Conservation (phyloP, 768 basidiomycete species). For the Termitomyces sp. region DNA sequence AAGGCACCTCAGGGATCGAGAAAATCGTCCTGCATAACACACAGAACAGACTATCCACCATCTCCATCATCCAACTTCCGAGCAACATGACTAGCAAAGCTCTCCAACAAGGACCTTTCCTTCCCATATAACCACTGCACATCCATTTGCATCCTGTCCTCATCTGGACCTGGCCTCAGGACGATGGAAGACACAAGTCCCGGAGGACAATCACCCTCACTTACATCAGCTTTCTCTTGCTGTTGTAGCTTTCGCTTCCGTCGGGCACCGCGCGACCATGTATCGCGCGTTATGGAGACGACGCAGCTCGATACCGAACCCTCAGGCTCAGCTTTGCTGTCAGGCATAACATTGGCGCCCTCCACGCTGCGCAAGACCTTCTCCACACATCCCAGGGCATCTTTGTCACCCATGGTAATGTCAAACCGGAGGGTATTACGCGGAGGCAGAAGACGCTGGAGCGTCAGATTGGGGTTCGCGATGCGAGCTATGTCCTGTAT, state of each 20-base stretch:
- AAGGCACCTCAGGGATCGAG: too few relatives aligned
- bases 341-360: not conserved
- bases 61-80: constrained; percentile 31
- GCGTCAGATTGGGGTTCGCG: constrained; percentile 29
- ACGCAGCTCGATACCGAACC: constrained; percentile 7
- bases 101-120: constrained; percentile 56
- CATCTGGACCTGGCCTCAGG: not conserved
- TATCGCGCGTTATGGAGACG: constrained; percentile 32
- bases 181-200: constrained; percentile 12
- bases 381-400: constrained; percentile 26
- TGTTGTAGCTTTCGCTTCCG: constrained; percentile 35
- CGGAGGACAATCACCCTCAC: not conserved
- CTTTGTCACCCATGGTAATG: constrained; percentile 15
- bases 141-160: constrained; percentile 23
- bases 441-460: constrained; percentile 51
- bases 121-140: constrained; percentile 61
- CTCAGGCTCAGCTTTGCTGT: not conserved
- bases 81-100: constrained; percentile 61
- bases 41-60: not conserved
- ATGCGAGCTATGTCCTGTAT: constrained; percentile 29
- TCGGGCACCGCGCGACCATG: constrained; percentile 68
- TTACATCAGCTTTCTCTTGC: not conserved
- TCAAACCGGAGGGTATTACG: constrained; percentile 51
- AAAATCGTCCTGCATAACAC: not conserved
- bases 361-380: constrained; percentile 1